Evolutionary conservation across 164 flowering plant genomes (phyloP).

Genomic region (Pachysandra terminalis): DNA sequence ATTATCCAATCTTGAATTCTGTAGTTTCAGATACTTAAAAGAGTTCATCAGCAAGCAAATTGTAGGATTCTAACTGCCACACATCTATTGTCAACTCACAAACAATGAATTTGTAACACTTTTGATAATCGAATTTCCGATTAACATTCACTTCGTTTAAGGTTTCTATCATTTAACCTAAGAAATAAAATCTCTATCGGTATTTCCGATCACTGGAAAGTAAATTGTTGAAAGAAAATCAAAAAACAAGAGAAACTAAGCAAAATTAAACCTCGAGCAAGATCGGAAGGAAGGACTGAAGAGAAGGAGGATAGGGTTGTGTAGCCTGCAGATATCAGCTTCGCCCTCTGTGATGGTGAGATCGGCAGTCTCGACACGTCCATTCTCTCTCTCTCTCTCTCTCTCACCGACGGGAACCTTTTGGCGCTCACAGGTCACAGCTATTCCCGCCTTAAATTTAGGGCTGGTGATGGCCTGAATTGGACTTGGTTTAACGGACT

Average conservation of each 20-base stretch:
- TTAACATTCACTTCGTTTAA: too few species aligned
- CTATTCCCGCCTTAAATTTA: not conserved
- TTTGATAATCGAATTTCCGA: too few species aligned
- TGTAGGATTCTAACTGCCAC: too few species aligned
- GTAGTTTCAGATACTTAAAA: too few species aligned
- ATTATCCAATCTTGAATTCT: too few species aligned
- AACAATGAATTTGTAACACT: too few species aligned
- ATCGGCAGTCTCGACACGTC: slow-evolving; percentile 55
- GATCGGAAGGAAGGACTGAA: slow-evolving; percentile 43
- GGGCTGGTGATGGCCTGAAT: too few species aligned
- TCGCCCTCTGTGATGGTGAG: slow-evolving; percentile 57
- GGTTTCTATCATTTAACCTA: not conserved
- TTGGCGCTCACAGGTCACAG: not conserved
- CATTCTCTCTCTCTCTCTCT: slow-evolving; percentile 27
- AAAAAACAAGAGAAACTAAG: not conserved
- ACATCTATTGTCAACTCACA: too few species aligned
- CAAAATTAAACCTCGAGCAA: slow-evolving; percentile 50
- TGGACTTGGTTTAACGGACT: too few species aligned
- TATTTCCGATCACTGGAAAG: not conserved
- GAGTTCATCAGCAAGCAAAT: too few species aligned
- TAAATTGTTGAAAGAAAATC: not conserved
- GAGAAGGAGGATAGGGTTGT: slow-evolving; percentile 51
- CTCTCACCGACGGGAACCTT: not conserved
- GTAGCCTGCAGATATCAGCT: slow-evolving; percentile 69
- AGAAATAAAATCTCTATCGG: not conserved